phyloP scores from a whole-genome alignment of 805 yeast species.

The Myxozyma vanderwaltii region DNA sequence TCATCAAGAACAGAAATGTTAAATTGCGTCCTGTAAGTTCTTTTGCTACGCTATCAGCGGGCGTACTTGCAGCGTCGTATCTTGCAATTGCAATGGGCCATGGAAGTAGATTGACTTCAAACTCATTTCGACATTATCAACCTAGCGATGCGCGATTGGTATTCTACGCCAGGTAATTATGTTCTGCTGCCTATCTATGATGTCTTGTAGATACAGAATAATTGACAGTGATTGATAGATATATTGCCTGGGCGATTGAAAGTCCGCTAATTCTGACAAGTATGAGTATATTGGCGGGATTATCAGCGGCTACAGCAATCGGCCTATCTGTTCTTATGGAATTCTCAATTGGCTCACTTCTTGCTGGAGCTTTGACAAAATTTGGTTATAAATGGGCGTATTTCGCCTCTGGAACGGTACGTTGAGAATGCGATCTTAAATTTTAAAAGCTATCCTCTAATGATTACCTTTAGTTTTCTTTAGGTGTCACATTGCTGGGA shows the following conservation, averaged over 20 bases:
- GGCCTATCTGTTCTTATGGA: not conserved
- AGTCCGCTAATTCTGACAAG: not conserved
- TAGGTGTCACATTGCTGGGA: not conserved
- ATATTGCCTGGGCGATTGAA: not conserved
- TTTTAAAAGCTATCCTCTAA: not conserved
- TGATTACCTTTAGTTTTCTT: not conserved
- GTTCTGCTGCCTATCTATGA: not conserved
- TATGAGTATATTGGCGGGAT: not conserved
- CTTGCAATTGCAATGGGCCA: conserved; percentile 1
- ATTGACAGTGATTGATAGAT: not conserved
- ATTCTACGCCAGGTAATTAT: not conserved
- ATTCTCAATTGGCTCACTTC: conserved; percentile 1
- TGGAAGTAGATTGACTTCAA: not conserved
- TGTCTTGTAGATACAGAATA: too few relatives aligned
- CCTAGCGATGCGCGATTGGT: not conserved
- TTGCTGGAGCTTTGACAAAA: conserved; percentile 1
- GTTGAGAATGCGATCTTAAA: not conserved
- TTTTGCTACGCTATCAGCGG: not conserved
- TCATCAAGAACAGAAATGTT: not conserved
- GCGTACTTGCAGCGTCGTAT: not conserved
- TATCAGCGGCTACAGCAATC: not conserved
- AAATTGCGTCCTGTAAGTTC: not conserved
- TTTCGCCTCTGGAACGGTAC: not conserved
- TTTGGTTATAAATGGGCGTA: conserved; percentile 6
- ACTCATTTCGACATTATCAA: not conserved